Evolutionary conservation across 371 early-diverging fungal species (phyloP).

Genomic region (Capillidium heterosporum): DNA sequence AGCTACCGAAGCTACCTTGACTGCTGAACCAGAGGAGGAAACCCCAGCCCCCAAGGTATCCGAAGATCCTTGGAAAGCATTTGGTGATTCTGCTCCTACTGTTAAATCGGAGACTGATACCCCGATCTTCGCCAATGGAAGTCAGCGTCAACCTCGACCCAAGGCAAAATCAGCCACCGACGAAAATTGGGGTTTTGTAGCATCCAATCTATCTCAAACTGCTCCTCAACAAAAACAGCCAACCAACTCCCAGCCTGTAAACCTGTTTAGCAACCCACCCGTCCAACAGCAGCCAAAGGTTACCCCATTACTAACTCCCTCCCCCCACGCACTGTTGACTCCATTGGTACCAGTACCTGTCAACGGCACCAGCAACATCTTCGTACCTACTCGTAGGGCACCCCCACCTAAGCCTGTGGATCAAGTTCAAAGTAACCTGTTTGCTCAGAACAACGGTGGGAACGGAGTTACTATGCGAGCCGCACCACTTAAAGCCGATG

Average conservation of each 20-base stretch:
- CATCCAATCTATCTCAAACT: background rate
- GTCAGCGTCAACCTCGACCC: background rate
- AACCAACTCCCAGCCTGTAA: background rate
- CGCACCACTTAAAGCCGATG: no score
- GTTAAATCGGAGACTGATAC: background rate
- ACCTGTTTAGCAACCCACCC: no score
- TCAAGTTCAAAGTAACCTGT: no score
- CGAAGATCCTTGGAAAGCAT: no score
- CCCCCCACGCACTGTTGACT: background rate
- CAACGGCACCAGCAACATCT: background rate
- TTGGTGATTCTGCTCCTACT: no score
- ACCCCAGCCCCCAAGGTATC: background rate
- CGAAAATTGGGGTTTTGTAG: background rate
- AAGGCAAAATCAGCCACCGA: background rate
- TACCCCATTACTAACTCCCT: background rate
- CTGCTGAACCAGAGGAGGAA: background rate
- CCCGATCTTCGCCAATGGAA: background rate
- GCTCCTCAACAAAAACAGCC: background rate
- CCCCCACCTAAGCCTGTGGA: conserved; percentile 3
- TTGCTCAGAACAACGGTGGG: no score
- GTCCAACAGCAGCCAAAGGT: background rate
- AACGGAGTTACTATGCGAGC: no score
- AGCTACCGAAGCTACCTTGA: background rate
- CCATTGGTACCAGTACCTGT: background rate
- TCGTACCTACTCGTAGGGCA: conserved; percentile 1